phyloP scores from a whole-genome alignment of 75 land plant species.

The Picea sitchensis region DNA sequence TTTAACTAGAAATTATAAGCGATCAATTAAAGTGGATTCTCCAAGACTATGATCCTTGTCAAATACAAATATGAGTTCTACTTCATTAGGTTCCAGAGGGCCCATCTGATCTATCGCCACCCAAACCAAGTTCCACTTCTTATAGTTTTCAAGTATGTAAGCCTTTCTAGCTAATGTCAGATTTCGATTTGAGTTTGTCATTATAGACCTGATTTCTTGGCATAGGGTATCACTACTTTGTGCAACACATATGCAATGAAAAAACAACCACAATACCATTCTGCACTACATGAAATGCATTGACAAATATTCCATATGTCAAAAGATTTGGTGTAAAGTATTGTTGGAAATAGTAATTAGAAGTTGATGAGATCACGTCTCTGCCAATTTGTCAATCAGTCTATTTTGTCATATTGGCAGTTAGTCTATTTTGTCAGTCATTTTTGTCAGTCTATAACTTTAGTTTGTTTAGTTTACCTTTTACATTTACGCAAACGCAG shows the following conservation, averaged over 20 bases:
- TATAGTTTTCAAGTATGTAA: slow-evolving; percentile 29
- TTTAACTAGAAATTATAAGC: slow-evolving; percentile 57
- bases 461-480: too few relatives aligned
- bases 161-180: slow-evolving; percentile 33
- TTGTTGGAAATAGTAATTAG: too few relatives aligned
- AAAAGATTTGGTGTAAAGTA: too few relatives aligned
- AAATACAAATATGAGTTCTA: slow-evolving; percentile 58
- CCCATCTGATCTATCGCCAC: slow-evolving; percentile 52
- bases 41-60: slow-evolving; percentile 71
- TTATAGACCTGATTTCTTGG: slow-evolving; percentile 15
- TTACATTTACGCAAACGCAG: too few relatives aligned
- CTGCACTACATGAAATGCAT: too few relatives aligned
- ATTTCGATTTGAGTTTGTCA: slow-evolving; percentile 13
- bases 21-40: slow-evolving; percentile 37
- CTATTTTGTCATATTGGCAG: too few relatives aligned
- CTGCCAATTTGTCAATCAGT: too few relatives aligned
- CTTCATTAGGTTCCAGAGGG: slow-evolving; percentile 67
- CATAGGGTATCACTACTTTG: slow-evolving; percentile 15
- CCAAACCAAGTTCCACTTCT: slow-evolving; percentile 75
- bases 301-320: too few relatives aligned
- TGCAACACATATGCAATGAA: slow-evolving; percentile 33
- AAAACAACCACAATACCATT: too few relatives aligned
- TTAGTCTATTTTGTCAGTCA: too few relatives aligned
- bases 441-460: too few relatives aligned
- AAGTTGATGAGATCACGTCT: too few relatives aligned